phyloP scores from a whole-genome alignment of 2,329 filamentous ascomycete genomes.

The Fusarium sp. region DNA sequence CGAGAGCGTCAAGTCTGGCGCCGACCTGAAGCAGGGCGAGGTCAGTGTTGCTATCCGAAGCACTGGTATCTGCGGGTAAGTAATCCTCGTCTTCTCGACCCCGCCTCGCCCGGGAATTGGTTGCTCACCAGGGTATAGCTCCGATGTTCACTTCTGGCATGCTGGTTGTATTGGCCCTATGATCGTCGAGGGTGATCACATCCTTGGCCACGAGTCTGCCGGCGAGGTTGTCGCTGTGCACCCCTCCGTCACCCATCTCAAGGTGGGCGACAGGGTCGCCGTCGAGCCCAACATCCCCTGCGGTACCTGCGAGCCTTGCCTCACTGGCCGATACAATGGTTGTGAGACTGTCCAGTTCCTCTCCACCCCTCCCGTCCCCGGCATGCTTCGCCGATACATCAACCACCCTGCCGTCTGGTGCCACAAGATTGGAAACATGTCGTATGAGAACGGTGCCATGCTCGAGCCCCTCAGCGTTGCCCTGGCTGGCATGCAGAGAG shows the following conservation, averaged over 20 bases:
- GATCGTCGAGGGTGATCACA: constrained; percentile 89
- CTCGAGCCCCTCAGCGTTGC: constrained; percentile 92
- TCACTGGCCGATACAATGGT: constrained; percentile 94
- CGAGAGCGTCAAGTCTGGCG: constrained; percentile 77
- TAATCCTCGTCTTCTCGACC: constrained; percentile 16
- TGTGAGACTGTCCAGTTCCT: constrained; percentile 89
- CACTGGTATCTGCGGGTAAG: constrained; percentile 94
- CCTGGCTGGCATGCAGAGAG: constrained; percentile 87
- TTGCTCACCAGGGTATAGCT: constrained; percentile 62
- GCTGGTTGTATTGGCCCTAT: constrained; percentile 95
- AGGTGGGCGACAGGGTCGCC: constrained; percentile 90
- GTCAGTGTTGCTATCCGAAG: constrained; percentile 91
- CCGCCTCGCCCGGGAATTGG: constrained; percentile 11
- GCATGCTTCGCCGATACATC: constrained; percentile 90
- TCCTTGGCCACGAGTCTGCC: constrained; percentile 93
- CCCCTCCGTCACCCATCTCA: constrained; percentile 80
- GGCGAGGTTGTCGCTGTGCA: constrained; percentile 86
- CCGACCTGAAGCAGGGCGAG: constrained; percentile 80
- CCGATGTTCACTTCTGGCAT: constrained; percentile 98
- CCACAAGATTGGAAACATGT: constrained; percentile 94
- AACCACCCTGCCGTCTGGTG: constrained; percentile 96
- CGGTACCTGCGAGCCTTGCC: constrained; percentile 88
- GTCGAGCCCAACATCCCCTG: constrained; percentile 96
- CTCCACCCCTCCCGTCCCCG: constrained; percentile 89
- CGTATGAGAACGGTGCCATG: constrained; percentile 89